Evolutionary conservation across 176 grass and related monocot species (phyloP).

Genomic region (Paspalum notatum): DNA sequence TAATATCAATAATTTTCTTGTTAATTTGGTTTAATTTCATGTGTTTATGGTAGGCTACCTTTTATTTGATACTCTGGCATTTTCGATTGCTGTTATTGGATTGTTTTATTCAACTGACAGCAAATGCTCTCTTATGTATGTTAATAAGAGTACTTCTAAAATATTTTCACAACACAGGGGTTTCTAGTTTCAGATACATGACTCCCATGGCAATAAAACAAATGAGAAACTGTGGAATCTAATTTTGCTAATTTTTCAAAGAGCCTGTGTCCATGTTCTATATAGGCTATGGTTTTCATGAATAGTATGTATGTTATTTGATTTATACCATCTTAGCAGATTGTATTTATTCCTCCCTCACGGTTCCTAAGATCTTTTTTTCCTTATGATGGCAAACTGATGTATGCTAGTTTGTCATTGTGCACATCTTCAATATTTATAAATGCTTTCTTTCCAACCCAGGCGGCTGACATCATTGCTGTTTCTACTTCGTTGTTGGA

Average conservation of each 20-base stretch:
- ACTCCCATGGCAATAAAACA: constrained; percentile 6
- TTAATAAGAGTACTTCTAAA: neutral
- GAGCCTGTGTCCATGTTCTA: neutral
- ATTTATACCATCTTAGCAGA: neutral
- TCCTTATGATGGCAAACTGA: constrained; percentile 27
- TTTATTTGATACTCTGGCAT: neutral
- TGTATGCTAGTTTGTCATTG: constrained; percentile 7
- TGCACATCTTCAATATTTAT: constrained; percentile 36
- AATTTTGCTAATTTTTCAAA: neutral
- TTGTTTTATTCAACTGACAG: constrained; percentile 4
- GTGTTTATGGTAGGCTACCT: neutral
- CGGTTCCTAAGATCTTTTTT: neutral
- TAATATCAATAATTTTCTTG: neutral
- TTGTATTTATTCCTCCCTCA: constrained; percentile 16
- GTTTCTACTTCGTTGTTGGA: constrained; percentile 82
- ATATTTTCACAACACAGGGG: neutral
- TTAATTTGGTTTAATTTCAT: neutral
- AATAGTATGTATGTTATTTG: constrained; percentile 12
- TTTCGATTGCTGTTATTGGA: neutral
- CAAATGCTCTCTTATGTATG: neutral
- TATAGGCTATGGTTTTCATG: constrained; percentile 4
- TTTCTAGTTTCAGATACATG: constrained; percentile 10
- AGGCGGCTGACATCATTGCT: constrained; percentile 83
- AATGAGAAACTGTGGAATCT: neutral
- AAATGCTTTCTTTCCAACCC: constrained; percentile 37